These are phyloP conservation scores for Gonapodya prolifera DNA, from an alignment of 192 early-diverging fungal genomes.

Conservation along the genomic window DNA sequence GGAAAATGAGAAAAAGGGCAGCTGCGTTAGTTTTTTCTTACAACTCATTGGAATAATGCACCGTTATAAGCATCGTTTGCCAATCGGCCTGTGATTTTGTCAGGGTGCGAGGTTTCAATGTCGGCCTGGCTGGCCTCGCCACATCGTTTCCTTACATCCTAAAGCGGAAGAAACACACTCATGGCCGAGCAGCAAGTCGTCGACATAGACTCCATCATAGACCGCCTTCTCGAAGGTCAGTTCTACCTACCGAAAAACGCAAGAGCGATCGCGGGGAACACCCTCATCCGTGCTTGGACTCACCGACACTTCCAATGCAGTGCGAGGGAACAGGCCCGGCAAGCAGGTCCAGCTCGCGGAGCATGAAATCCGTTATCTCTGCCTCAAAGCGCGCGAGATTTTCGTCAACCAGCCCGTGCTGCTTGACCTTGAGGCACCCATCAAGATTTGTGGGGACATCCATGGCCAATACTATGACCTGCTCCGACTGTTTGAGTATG, in stretches of 20 bases:
- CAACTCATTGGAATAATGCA: no score
- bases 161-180: no score
- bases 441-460: slow-evolving; percentile 86
- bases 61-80: no score
- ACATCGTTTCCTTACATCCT: no score
- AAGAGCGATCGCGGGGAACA: background rate
- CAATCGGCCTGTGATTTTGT: no score
- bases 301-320: slow-evolving; percentile 27
- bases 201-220: slow-evolving; percentile 83
- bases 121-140: no score
- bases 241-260: background rate
- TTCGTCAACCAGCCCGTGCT: slow-evolving; percentile 89
- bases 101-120: no score
- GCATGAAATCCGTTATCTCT: slow-evolving; percentile 88
- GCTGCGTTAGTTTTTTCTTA: no score
- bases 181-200: slow-evolving; percentile 35
- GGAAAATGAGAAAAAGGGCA: no score
- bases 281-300: background rate
- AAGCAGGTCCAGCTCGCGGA: slow-evolving; percentile 93
- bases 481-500: slow-evolving; percentile 87
- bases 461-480: slow-evolving; percentile 98
- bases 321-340: slow-evolving; percentile 86
- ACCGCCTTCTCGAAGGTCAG: slow-evolving; percentile 79
- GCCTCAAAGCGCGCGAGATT: slow-evolving; percentile 84
- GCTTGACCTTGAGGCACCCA: slow-evolving; percentile 84